These are phyloP conservation scores for Penicillium subrubescens DNA, from an alignment of 495 filamentous ascomycete species.

Conservation along the genomic window DNA sequence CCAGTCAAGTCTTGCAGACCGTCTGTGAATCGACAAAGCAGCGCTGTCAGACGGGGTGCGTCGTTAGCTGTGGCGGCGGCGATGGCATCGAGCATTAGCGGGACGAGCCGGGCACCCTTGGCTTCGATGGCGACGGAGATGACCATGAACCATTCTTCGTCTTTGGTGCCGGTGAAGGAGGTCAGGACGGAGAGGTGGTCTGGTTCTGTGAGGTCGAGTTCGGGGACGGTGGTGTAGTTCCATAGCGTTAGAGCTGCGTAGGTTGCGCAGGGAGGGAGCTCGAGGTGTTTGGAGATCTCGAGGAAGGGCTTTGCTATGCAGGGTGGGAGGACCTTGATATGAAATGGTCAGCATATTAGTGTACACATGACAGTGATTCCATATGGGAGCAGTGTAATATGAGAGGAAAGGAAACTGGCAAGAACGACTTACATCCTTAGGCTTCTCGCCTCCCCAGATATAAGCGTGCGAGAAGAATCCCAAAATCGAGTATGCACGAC, in stretches of 20 bases:
- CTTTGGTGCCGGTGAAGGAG: constrained; percentile 89
- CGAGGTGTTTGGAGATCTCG: constrained; percentile 73
- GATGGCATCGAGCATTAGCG: constrained; percentile 83
- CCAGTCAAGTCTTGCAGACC: constrained; percentile 75
- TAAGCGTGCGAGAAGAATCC: constrained; percentile 89
- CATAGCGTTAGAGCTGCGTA: constrained; percentile 88
- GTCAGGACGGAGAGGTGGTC: constrained; percentile 79
- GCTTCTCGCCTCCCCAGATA: constrained; percentile 89
- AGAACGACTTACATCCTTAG: constrained; percentile 61
- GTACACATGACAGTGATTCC: background rate
- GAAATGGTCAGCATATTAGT: background rate
- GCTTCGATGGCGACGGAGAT: constrained; percentile 95
- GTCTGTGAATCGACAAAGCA: constrained; percentile 74
- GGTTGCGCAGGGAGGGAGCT: constrained; percentile 89
- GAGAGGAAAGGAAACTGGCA: background rate
- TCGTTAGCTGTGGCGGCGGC: constrained; percentile 68
- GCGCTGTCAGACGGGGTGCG: constrained; percentile 63
- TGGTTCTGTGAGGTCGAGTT: constrained; percentile 74
- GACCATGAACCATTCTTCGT: constrained; percentile 98
- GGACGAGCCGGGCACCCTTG: constrained; percentile 78
- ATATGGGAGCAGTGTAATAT: background rate
- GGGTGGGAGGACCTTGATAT: constrained; percentile 72
- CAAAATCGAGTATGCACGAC: constrained; percentile 83
- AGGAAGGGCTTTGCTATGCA: constrained; percentile 80
- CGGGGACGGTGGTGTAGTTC: constrained; percentile 81